Conservation (phyloP, 2,329 filamentous ascomycete genomes). For the Fusarium sp. region DNA sequence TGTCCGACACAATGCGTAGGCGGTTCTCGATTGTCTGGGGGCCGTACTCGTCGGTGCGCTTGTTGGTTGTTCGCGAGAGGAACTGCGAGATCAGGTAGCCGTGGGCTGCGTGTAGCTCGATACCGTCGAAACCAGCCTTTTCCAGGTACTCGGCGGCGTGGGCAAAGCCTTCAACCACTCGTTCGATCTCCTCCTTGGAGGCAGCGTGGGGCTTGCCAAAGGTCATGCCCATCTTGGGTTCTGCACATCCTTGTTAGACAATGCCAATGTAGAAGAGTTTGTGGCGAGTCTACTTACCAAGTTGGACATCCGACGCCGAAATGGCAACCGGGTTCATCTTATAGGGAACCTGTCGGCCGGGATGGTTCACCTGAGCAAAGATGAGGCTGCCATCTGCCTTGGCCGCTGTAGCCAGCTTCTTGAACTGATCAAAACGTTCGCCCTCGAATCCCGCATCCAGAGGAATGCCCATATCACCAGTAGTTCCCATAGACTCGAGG, state of each 20-base stretch:
- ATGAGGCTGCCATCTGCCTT: constrained; percentile 75
- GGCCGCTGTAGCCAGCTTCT: constrained; percentile 66
- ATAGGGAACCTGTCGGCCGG: constrained; percentile 61
- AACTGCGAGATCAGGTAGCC: constrained; percentile 70
- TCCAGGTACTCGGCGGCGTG: constrained; percentile 75
- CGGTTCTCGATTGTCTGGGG: constrained; percentile 61
- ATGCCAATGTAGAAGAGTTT: too few species aligned
- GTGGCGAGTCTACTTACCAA: too few species aligned
- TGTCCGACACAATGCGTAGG: constrained; percentile 61
- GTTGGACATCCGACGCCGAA: constrained; percentile 60
- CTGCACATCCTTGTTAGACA: constrained; percentile 5
- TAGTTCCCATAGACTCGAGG: constrained; percentile 69
- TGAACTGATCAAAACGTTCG: constrained; percentile 74
- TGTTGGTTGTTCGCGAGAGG: constrained; percentile 64
- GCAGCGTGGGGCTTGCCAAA: constrained; percentile 69
- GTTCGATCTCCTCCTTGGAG: constrained; percentile 69
- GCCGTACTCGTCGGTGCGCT: constrained; percentile 67
- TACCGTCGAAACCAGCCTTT: constrained; percentile 72
- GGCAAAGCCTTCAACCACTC: constrained; percentile 72
- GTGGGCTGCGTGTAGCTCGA: constrained; percentile 68
- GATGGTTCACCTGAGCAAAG: constrained; percentile 70
- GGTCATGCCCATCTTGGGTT: constrained; percentile 45
- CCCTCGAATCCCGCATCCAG: constrained; percentile 65
- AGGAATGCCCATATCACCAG: constrained; percentile 73
- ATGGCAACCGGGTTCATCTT: constrained; percentile 56